Conservation (phyloP, 1,284 basidiomycete genomes). For the Apiotrichum gamsii region DNA sequence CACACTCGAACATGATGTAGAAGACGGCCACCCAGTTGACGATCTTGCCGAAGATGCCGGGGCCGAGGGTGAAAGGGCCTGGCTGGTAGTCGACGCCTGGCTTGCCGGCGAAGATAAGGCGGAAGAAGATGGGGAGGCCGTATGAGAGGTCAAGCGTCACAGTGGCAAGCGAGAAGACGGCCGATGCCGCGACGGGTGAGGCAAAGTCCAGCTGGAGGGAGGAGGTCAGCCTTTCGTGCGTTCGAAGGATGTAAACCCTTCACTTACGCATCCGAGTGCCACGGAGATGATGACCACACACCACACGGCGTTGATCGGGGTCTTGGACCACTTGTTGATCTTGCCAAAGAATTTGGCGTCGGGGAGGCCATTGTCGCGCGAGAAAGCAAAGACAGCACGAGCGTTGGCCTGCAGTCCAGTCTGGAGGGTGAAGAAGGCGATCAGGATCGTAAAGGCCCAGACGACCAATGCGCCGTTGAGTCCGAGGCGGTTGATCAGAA, state of each 20-base stretch:
- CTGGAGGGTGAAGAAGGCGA: constrained; percentile 77
- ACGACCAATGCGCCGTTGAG: constrained; percentile 63
- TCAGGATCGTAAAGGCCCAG: constrained; percentile 57
- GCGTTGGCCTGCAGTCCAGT: constrained; percentile 75
- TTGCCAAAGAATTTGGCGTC: constrained; percentile 73
- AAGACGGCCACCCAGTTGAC: constrained; percentile 33
- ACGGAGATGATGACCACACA: constrained; percentile 56
- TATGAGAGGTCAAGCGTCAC: constrained; percentile 38
- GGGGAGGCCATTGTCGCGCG: constrained; percentile 57
- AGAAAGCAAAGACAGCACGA: constrained; percentile 78
- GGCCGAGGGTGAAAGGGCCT: constrained; percentile 38
- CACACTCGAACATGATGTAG: constrained; percentile 31
- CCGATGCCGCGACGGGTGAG: constrained; percentile 68
- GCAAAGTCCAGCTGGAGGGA: constrained; percentile 62
- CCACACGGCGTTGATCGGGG: constrained; percentile 79
- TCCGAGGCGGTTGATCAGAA: constrained; percentile 69
- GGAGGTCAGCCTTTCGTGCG: not conserved
- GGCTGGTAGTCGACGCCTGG: constrained; percentile 38
- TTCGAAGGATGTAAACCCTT: no score
- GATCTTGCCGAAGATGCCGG: constrained; percentile 20
- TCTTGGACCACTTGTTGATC: constrained; percentile 60
- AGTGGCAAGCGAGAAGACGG: constrained; percentile 56
- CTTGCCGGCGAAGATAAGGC: constrained; percentile 31
- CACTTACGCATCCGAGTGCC: constrained; percentile 44
- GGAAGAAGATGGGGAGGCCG: constrained; percentile 36